A percentile compares a stretch with the other conserved stretches of the same genome.
phyloP scores from a whole-genome alignment of 2,329 filamentous ascomycete species.

The Herpotrichia juniperi region DNA sequence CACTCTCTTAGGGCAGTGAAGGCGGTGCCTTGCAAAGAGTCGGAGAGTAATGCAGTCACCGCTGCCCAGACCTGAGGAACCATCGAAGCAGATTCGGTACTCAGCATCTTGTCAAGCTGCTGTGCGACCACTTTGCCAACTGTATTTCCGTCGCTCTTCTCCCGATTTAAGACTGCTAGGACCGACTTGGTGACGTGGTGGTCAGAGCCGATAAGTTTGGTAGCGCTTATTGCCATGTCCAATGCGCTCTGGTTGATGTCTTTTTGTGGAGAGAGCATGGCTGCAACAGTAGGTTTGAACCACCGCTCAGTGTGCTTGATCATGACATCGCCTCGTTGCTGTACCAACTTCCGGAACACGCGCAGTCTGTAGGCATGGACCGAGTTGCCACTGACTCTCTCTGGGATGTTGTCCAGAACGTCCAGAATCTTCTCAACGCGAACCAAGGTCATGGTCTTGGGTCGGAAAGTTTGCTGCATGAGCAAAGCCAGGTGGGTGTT shows the following conservation, averaged over 20 bases:
- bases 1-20: slow-evolving; percentile 79
- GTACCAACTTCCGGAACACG: slow-evolving; percentile 79
- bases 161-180: slow-evolving; percentile 65
- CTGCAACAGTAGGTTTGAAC: slow-evolving; percentile 81
- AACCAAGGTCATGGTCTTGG: slow-evolving; percentile 74
- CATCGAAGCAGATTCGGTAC: slow-evolving; percentile 64
- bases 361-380: slow-evolving; percentile 77
- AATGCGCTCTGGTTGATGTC: slow-evolving; percentile 80
- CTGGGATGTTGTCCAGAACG: slow-evolving; percentile 73
- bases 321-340: slow-evolving; percentile 75
- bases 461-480: slow-evolving; percentile 77
- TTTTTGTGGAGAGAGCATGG: slow-evolving; percentile 78
- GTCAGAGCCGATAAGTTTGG: slow-evolving; percentile 72
- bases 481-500: slow-evolving; percentile 82
- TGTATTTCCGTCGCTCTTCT: slow-evolving; percentile 63
- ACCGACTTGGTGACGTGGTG: slow-evolving; percentile 70
- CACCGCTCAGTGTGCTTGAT: slow-evolving; percentile 72
- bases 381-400: slow-evolving; percentile 78
- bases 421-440: slow-evolving; percentile 74
- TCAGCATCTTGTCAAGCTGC: slow-evolving; percentile 64
- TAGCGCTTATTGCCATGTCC: slow-evolving; percentile 72
- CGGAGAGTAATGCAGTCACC: slow-evolving; percentile 76
- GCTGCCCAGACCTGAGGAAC: slow-evolving; percentile 92
- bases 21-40: slow-evolving; percentile 60
- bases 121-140: slow-evolving; percentile 66